Evolutionary conservation across 2,329 filamentous ascomycete genomes (phyloP), one percentile per base, ranked within the genome.

Genomic region (Tolypocladium nubicola): DNA sequence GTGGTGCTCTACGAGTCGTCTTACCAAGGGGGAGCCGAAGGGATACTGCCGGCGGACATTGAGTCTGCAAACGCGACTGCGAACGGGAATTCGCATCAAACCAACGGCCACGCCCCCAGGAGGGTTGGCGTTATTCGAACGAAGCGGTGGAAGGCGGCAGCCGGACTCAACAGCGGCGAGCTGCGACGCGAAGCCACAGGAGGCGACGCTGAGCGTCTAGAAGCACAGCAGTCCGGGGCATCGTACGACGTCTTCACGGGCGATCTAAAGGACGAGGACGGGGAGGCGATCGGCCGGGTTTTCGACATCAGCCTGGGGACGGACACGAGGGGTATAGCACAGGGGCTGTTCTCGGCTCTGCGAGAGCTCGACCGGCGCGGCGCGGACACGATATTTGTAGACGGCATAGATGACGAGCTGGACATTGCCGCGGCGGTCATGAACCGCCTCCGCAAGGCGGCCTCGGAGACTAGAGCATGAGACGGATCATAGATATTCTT

Each of bases 361-460:
- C 80, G 94, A 56, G 89, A 92, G 63, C 80, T 99, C 61, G 94
- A 99, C 70, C 83, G 86, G 65, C 79, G 84, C 61, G 82, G 85
- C 37, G 90, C 90, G 4, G 86, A 94, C 67, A 79, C 88, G 23
- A 97, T 99, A 55, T 89, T 92, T 64, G 90, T 97, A 13, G 94
- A 99, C 70, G 93, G 93, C 2, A 88, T 97, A 58, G 78, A 84
- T 60, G 88, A 89, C 59, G 84, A 87, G 59, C 85, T 88, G 38
- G 89, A 94, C 68, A 86, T 94, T 64, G 90, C 91, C 23, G 89
- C 90, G 30, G 94, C 89, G 30, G 85, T 93, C 63, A 92, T 93
- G 87, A 93, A 93, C 67, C 79, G 89, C 62, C 77, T 93, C 58
- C 81, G 88, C 62, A 93, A 93, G 75, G 89, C 89, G 57, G 88